phyloP scores from a whole-genome alignment of 192 early-diverging fungal genomes.

The Coemansia aciculifera region DNA sequence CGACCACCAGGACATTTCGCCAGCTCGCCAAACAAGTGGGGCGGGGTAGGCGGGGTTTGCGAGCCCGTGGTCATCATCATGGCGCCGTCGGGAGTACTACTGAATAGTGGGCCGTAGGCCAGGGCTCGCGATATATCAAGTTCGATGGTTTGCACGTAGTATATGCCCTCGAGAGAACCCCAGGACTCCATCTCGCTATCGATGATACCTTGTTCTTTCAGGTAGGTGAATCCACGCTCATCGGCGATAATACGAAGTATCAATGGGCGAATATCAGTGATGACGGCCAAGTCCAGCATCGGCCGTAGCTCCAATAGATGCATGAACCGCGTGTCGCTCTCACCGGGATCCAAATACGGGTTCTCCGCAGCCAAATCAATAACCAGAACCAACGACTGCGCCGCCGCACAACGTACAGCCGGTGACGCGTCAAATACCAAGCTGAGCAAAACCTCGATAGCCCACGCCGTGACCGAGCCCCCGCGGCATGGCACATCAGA shows the following conservation, averaged over 20 bases:
- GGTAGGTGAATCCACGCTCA: slow-evolving; percentile 40
- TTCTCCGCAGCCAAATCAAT: slow-evolving; percentile 49
- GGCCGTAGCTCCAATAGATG: slow-evolving; percentile 36
- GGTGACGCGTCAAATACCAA: slow-evolving; percentile 44
- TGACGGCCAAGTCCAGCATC: slow-evolving; percentile 48
- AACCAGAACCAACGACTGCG: slow-evolving; percentile 44
- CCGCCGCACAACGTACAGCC: slow-evolving; percentile 39
- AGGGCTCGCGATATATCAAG: slow-evolving; percentile 48
- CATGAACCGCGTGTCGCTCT: slow-evolving; percentile 29
- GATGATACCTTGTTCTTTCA: slow-evolving; percentile 35
- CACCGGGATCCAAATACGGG: slow-evolving; percentile 28
- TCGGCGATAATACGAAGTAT: slow-evolving; percentile 39
- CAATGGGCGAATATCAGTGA: slow-evolving; percentile 50
- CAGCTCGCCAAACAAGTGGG: slow-evolving; percentile 55
- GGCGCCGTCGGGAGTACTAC: slow-evolving; percentile 45
- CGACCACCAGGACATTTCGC: slow-evolving; percentile 33
- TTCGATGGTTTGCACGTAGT: slow-evolving; percentile 48
- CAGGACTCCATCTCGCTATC: slow-evolving; percentile 56
- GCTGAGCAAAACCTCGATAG: slow-evolving; percentile 38
- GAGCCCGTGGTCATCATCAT: slow-evolving; percentile 49
- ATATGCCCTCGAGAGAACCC: slow-evolving; percentile 52
- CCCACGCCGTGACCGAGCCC: slow-evolving; percentile 50
- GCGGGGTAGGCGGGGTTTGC: slow-evolving; percentile 48
- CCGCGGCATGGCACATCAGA: slow-evolving; percentile 35
- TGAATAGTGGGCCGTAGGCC: slow-evolving; percentile 53